phyloP scores from a whole-genome alignment of 176 grass and related monocot species.

The Tillandsia leiboldiana region DNA sequence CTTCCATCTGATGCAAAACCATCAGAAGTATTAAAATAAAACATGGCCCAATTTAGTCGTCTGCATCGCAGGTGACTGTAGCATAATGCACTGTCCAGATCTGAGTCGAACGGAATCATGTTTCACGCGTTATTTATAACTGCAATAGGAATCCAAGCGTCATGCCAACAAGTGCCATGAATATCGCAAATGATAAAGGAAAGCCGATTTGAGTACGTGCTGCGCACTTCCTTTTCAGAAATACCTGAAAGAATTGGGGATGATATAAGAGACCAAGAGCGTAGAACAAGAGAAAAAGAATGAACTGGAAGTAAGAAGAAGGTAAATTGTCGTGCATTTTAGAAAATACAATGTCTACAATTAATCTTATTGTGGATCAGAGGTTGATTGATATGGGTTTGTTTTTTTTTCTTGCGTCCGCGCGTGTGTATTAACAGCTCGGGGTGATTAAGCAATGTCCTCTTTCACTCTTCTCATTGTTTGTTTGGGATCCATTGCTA shows the following conservation, averaged over 20 bases:
- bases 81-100: slow-evolving; percentile 14
- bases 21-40: slow-evolving; percentile 19
- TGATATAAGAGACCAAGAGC: neutral
- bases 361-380: too few species aligned
- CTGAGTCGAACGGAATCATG: neutral
- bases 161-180: slow-evolving; percentile 59
- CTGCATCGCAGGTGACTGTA: slow-evolving; percentile 12
- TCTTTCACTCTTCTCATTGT: too few species aligned
- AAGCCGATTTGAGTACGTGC: slow-evolving; percentile 52
- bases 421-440: too few species aligned
- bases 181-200: slow-evolving; percentile 78
- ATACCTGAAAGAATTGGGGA: slow-evolving; percentile 34
- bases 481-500: too few species aligned
- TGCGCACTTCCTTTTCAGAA: slow-evolving; percentile 42
- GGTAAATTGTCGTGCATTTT: neutral
- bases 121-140: slow-evolving; percentile 25
- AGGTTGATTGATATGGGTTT: too few species aligned
- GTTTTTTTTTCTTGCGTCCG: too few species aligned
- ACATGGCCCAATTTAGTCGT: slow-evolving; percentile 1
- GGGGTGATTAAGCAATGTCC: too few species aligned
- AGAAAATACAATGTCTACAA: too few species aligned
- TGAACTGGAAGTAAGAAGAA: neutral
- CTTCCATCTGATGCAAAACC: slow-evolving; percentile 31
- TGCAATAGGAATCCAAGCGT: slow-evolving; percentile 60
- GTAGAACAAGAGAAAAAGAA: neutral